Evolutionary conservation across 2,329 filamentous ascomycete genomes (phyloP).

Genomic region (Tolypocladium paradoxum): DNA sequence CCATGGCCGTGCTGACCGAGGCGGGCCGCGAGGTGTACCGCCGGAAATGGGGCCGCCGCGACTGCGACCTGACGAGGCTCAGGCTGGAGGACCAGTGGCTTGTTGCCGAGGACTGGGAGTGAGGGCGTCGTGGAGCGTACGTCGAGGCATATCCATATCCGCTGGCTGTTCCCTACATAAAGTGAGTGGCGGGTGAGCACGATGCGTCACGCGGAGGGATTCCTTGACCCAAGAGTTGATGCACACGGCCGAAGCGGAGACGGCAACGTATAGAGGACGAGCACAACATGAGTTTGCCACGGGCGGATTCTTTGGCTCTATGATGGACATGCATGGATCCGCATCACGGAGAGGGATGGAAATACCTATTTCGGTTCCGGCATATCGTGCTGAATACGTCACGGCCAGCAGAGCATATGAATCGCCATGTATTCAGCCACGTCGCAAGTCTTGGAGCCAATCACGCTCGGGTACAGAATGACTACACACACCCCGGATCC

Average conservation of each 20-base stretch:
- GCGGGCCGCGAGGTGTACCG: slow-evolving; percentile 29
- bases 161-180: neutral
- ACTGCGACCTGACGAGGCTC: slow-evolving; percentile 30
- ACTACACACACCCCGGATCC: no score
- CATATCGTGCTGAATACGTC: no score
- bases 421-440: no score
- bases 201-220: no score
- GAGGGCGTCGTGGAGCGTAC: neutral
- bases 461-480: no score
- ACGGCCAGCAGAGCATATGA: no score
- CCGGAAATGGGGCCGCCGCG: slow-evolving; percentile 34
- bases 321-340: no score
- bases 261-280: neutral
- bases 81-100: slow-evolving; percentile 33
- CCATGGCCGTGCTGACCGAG: slow-evolving; percentile 33
- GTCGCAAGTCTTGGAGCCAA: no score
- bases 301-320: no score
- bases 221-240: neutral
- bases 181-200: neutral
- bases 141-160: neutral
- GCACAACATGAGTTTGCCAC: neutral
- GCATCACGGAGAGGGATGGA: no score
- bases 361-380: no score
- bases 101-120: slow-evolving; percentile 29
- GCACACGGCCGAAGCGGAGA: neutral